Percentiles rank a stretch among this genome's conserved stretches.
Evolutionary conservation across 768 basidiomycete species (phyloP).

Genomic region (Leccinum subtestaceum): DNA sequence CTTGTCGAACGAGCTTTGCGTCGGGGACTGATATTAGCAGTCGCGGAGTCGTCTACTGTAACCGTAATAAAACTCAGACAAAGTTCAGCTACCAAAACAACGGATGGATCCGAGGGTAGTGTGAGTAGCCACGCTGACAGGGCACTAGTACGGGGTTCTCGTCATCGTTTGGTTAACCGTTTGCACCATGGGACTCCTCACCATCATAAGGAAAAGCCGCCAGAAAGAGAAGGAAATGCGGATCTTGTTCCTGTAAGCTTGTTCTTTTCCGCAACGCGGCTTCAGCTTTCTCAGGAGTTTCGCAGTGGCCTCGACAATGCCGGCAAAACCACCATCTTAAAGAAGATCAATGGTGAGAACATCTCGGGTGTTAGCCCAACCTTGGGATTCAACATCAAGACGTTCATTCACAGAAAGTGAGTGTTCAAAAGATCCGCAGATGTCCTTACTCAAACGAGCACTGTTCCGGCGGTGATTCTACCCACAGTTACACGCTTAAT

Average conservation of each 20-base stretch:
- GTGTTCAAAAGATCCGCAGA: slow-evolving; percentile 26
- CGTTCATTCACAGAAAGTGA: slow-evolving; percentile 87
- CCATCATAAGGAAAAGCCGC: slow-evolving; percentile 94
- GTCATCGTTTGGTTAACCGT: background rate
- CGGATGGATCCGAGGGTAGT: background rate
- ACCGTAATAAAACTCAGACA: background rate
- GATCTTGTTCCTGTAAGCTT: slow-evolving; percentile 80
- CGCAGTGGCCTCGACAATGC: slow-evolving; percentile 94
- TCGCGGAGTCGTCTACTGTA: background rate
- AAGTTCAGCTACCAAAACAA: background rate
- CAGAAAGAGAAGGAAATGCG: slow-evolving; percentile 97
- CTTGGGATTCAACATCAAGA: slow-evolving; percentile 98
- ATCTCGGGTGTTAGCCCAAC: slow-evolving; percentile 88
- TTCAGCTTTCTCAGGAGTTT: slow-evolving; percentile 18
- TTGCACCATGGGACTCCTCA: slow-evolving; percentile 80
- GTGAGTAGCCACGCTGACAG: background rate
- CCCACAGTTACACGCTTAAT: slow-evolving; percentile 41
- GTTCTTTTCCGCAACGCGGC: slow-evolving; percentile 4
- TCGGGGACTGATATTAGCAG: slow-evolving; percentile 15
- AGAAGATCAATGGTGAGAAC: slow-evolving; percentile 91
- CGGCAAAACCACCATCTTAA: slow-evolving; percentile 97
- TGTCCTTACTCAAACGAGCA: slow-evolving; percentile 17
- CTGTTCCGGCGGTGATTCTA: slow-evolving; percentile 26
- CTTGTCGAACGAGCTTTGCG: slow-evolving; percentile 12
- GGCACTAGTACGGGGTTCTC: background rate